Evolutionary conservation across 306 rosid genomes (phyloP), one percentile per base, ranked within the genome.

Genomic region (Vicia villosa): DNA sequence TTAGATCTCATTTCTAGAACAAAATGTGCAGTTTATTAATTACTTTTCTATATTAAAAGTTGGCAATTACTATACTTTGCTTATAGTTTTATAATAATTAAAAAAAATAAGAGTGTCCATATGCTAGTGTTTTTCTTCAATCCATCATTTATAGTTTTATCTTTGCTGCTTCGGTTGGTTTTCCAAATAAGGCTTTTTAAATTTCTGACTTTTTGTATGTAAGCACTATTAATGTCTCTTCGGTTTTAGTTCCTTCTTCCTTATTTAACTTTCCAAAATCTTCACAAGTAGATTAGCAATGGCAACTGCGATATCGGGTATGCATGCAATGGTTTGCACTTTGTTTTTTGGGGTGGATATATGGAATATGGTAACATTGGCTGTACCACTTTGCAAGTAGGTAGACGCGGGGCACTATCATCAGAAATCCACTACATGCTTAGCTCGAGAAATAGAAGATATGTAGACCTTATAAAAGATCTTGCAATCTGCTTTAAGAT

Each of bases 341-440:
- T 32, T 10, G 15, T 61, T 37, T 36, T 16, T 15, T 15, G 9
- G 22, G n/a, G 32, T 3, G 67, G 30, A 5, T 24, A 34, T 6
- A 12, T 11, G 26, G 19, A 37, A 36, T 36, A 61, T 19, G 5
- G 49, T 16, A 61, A 37, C 28, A 36, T 37, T 61, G 50, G 67
- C 30, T 42, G 58, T 26, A 34, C 42, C 57, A 49, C 28, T 4
- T 12, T 34, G 41, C 65, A 38, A 62, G 47, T 47, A 20, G 69
- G 61, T 24, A 36, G 63, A 41, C 49, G 28, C 13, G 12, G 19
- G 55, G 38, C 52, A 64, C 16, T 47, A 7, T 13, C 32, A 7
- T 64, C n/a, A 38, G 54, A 61, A 67, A 73, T 15, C n/a, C 32
- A 61, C 52, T 15, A 34, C 42, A 62, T 42, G 73, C 68, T 71